Percentiles rank a stretch among this genome's conserved stretches.
phyloP scores from a whole-genome alignment of 305 asterid genomes.

The Petunia hybrid region DNA sequence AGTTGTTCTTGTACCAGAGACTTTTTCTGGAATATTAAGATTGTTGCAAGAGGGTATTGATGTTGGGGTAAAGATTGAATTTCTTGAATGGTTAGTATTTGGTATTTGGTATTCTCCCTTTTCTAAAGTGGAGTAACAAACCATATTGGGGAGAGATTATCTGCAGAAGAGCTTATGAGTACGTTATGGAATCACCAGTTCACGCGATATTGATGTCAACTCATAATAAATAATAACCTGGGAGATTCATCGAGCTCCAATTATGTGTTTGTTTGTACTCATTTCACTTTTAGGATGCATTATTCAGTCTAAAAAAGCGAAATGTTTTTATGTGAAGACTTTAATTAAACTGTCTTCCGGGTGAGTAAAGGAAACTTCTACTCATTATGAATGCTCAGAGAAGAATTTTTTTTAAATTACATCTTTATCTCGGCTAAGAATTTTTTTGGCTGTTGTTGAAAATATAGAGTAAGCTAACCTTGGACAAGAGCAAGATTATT shows the following conservation, averaged over 20 bases:
- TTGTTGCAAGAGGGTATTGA: not conserved
- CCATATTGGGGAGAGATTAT: not conserved
- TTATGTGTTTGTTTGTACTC: not conserved
- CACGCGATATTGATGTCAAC: not conserved
- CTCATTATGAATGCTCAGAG: not conserved
- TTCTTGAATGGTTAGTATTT: slow-evolving; percentile 12
- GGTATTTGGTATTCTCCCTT: not conserved
- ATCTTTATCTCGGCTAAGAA: not conserved
- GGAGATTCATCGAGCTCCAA: slow-evolving; percentile 5
- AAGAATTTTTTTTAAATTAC: not conserved
- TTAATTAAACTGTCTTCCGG: not conserved
- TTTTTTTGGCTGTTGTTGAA: not conserved
- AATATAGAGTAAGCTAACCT: not conserved
- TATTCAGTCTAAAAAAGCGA: not conserved
- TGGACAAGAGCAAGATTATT: slow-evolving; percentile 6
- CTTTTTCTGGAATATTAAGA: not conserved
- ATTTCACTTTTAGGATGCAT: not conserved
- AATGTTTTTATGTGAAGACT: not conserved
- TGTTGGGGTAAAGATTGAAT: slow-evolving; percentile 13
- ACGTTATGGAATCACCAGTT: not conserved
- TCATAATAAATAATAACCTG: not conserved
- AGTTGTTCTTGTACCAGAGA: not conserved
- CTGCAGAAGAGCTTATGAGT: not conserved
- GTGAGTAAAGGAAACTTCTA: slow-evolving; percentile 10
- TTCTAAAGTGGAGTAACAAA: not conserved